Evolutionary conservation across 257 asterid species (phyloP), one percentile per base, ranked within the genome.

Genomic region (Solanum pimpinellifolium): DNA sequence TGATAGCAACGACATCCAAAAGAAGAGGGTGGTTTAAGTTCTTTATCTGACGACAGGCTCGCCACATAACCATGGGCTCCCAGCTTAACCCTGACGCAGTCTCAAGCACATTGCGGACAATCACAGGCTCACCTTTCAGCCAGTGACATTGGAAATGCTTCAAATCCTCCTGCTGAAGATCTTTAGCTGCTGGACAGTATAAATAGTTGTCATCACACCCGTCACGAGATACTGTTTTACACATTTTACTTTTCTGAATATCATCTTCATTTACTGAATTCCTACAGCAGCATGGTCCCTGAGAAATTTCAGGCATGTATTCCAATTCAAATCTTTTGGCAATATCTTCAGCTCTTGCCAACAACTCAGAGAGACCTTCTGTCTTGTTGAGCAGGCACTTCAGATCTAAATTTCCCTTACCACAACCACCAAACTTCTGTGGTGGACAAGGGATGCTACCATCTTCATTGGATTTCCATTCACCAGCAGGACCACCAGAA

Each of bases 11-110:
- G 85, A 94, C 97, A 86, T 93, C 92, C 87, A 93, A 89, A 75
- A 92, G 93, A 35, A n/a, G 27, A 33, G 88, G 89, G 86, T 88
- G 98, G 14, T 91, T 92, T 20, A 46, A n/a, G 74, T 91, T 91
- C 72, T 88, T 86, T 87, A 86, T 91, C 91, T 94, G 97, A 60
- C 99, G 97, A 69, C 91, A 90, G 42, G 99, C 99, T 86, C 99
- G 98, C 98, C 98, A 94, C 98, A 97, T 97, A 89, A 97, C 99
- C 98, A 92, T 95, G 46, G 99, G 99, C 87, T 97, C 98, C 99
- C 99, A 97, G 90, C 99, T 97, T 94, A 95, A 91, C 70, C 99
- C 99, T 85, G 81, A 25, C 6, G 96, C 88, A 75, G 95, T 93
- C 76, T 92, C 98, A 72, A 94, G 98, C 85, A 94, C 98, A 88